phyloP scores from a whole-genome alignment of 768 basidiomycete genomes.

The Panus rudis region DNA sequence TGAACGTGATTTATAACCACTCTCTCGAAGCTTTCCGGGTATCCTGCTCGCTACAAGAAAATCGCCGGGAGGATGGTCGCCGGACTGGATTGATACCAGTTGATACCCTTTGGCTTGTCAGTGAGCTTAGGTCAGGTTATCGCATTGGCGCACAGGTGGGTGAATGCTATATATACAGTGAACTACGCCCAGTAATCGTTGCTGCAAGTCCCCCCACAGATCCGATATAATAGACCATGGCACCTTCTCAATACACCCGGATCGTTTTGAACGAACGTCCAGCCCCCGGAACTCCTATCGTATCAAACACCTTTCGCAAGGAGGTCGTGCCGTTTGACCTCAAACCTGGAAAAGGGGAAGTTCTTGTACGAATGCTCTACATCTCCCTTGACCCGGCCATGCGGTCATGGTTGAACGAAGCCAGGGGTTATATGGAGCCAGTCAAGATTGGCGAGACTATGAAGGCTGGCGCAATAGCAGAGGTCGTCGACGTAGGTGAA shows the following conservation, averaged over 20 bases:
- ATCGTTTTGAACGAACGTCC: conserved; percentile 1
- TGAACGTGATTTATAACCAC: too few species aligned
- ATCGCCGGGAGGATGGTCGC: too few species aligned
- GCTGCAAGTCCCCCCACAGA: too few species aligned
- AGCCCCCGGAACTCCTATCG: conserved; percentile 34
- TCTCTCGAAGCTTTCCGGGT: too few species aligned
- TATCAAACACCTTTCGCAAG: conserved; percentile 65
- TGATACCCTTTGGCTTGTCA: too few species aligned
- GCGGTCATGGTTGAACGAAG: conserved; percentile 75
- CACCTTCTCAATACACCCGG: neutral
- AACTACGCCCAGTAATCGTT: too few species aligned
- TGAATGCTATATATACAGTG: too few species aligned
- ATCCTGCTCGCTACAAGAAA: too few species aligned
- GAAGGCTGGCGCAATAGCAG: conserved; percentile 59
- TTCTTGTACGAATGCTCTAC: conserved; percentile 74
- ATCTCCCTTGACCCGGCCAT: conserved; percentile 84
- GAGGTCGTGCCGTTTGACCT: conserved; percentile 49
- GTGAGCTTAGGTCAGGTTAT: too few species aligned
- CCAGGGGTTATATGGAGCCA: conserved; percentile 64
- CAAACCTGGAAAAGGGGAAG: conserved; percentile 44
- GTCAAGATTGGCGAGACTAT: conserved; percentile 52
- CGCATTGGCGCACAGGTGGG: too few species aligned
- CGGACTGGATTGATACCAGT: too few species aligned
- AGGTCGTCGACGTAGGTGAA: conserved; percentile 52
- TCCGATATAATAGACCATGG: too few species aligned